Percentiles rank a stretch among this genome's conserved stretches.
Conservation (phyloP, 2,329 filamentous ascomycete species). For the Pestalotiopsis sp. region DNA sequence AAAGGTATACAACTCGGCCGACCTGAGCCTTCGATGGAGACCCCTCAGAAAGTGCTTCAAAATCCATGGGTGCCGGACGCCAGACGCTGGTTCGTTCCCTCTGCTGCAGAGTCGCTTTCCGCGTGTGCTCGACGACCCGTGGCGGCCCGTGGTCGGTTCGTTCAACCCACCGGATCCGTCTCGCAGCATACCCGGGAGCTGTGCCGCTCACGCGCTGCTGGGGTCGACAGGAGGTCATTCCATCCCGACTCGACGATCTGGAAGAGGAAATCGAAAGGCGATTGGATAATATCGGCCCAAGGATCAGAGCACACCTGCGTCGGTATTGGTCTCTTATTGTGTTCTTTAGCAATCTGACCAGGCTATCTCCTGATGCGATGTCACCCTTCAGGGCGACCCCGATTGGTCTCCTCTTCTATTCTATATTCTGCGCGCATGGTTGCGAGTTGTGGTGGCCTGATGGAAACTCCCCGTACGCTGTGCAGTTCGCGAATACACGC, state of each 20-base stretch:
- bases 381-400: too few relatives aligned
- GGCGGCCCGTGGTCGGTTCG: background rate
- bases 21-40: background rate
- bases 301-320: background rate
- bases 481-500: too few relatives aligned
- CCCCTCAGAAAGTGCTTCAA: background rate
- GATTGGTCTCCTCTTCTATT: too few relatives aligned
- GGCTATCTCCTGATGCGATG: background rate
- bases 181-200: background rate
- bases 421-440: too few relatives aligned
- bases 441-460: too few relatives aligned
- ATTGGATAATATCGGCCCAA: background rate
- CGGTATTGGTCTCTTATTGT: background rate
- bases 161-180: background rate
- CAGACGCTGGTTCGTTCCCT: background rate
- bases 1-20: background rate
- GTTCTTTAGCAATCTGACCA: background rate
- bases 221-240: background rate
- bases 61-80: background rate
- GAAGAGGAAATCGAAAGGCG: background rate
- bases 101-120: background rate
- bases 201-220: background rate
- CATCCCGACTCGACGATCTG: background rate
- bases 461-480: too few relatives aligned
- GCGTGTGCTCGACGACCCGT: background rate